Evolutionary conservation across 352 stramenopile genomes (phyloP), one percentile per base, ranked within the genome.

Genomic region (Discostella stelligera): DNA sequence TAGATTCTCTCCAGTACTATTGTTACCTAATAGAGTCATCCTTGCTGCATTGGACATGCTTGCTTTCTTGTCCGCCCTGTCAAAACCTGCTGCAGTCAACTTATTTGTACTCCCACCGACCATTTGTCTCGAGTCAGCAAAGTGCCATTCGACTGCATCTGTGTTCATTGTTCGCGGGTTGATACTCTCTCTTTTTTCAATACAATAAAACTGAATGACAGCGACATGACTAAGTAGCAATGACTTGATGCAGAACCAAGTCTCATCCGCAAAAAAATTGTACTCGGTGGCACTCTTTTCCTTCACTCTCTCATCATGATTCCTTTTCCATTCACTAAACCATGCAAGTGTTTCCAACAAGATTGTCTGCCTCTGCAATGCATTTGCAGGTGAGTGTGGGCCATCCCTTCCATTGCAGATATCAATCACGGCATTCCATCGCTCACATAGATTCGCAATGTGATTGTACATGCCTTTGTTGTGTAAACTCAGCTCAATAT

Each of bases 211-310:
- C 37, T 61, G 27, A 62, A 70, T 70, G n/a, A 70, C 37, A 14
- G 18, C 27, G 7, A 60, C 46, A 49, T 70, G 62, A 48, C 14
- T 11, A 13, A 70, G 62, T 27, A 70, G n/a, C 52, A 70, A 70
- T 50, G 44, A 54, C 27, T 61, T 46, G 23, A 70, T 62, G 27
- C 62, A 32, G 27, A 32, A 32, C 27, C 27, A 6, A 6, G 27
- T 32, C 27, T 32, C 27, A n/a, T n/a, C n/a, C n/a, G n/a, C n/a
- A n/a, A n/a, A n/a, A n/a, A 70, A 67, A 60, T 70, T 70, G 30
- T 39, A 70, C 49, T 70, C 44, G 32, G 48, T 70, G 23, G 46
- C 30, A 6, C 39, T n/a, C 21, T 48, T 49, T 44, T n/a, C 18
- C 13, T 16, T 60, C n/a, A 70, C 62, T 16, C 13, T 18, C 14